These are phyloP conservation scores for Davidsoniella neocaledoniae DNA, from an alignment of 2,329 filamentous ascomycete species.

Conservation along the genomic window DNA sequence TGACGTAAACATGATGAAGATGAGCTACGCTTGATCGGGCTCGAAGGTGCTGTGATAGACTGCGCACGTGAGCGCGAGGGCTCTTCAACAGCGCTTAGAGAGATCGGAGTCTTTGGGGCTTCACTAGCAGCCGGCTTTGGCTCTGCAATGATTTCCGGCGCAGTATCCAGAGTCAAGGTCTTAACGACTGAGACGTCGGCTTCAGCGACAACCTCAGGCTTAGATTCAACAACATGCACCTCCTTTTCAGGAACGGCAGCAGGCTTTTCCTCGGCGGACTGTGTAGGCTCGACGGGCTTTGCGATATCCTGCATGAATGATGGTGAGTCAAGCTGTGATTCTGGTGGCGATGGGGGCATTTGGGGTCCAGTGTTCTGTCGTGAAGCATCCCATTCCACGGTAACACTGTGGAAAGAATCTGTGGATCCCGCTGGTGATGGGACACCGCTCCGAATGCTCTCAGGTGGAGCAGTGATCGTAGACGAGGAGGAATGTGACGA, in stretches of 20 bases:
- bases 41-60: background rate
- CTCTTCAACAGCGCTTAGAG: background rate
- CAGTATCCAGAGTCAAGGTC: background rate
- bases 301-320: background rate
- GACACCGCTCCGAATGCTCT: slow-evolving; percentile 6
- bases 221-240: background rate
- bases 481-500: slow-evolving; percentile 5
- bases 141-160: background rate
- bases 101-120: background rate
- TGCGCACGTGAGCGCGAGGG: no score
- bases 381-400: slow-evolving; percentile 3
- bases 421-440: slow-evolving; percentile 29
- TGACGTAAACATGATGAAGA: slow-evolving; percentile 21
- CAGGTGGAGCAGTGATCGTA: background rate
- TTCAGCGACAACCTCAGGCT: background rate
- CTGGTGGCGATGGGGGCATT: slow-evolving; percentile 10
- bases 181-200: background rate
- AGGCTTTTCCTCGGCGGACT: background rate
- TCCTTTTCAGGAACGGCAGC: background rate
- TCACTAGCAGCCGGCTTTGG: background rate
- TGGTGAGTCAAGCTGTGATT: background rate
- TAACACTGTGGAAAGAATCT: slow-evolving; percentile 37
- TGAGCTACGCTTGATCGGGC: slow-evolving; percentile 1
- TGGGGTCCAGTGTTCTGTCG: background rate
- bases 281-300: background rate